These are phyloP conservation scores for Hypocreales sp. DNA, from an alignment of 2,329 filamentous ascomycete species.

Conservation along the genomic window DNA sequence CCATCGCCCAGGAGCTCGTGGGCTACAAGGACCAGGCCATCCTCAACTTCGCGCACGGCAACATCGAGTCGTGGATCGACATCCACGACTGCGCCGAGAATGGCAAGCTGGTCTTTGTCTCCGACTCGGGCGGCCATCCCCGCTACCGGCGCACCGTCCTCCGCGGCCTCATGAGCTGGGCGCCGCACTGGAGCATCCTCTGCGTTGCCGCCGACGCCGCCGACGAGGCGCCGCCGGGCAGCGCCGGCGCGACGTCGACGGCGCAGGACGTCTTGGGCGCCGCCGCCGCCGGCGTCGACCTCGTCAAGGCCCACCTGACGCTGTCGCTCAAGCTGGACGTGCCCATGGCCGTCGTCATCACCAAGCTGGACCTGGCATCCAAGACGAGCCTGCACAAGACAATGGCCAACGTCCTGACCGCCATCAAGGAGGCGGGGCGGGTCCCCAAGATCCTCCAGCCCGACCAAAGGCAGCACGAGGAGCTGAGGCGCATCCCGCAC, in stretches of 20 bases:
- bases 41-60: constrained; percentile 73
- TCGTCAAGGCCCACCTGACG: constrained; percentile 67
- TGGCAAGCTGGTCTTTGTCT: constrained; percentile 71
- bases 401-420: constrained; percentile 57
- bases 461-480: constrained; percentile 28
- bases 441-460: constrained; percentile 58
- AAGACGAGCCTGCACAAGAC: constrained; percentile 54
- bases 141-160: constrained; percentile 81
- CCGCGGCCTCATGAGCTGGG: constrained; percentile 85
- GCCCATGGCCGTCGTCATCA: constrained; percentile 70
- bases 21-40: constrained; percentile 54
- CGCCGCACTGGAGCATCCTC: constrained; percentile 81
- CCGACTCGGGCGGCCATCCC: constrained; percentile 83
- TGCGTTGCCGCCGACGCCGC: constrained; percentile 72
- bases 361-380: constrained; percentile 78
- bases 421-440: constrained; percentile 60
- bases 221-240: constrained; percentile 20
- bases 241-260: constrained; percentile 28
- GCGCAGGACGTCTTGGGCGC: constrained; percentile 34
- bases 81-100: constrained; percentile 66
- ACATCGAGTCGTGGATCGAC: constrained; percentile 87
- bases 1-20: constrained; percentile 83
- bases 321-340: constrained; percentile 69
- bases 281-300: constrained; percentile 45
- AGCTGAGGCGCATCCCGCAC: constrained; percentile 40